Base-by-base conservation (phyloP, 2,329 filamentous ascomycete genomes). In the Diaporthe velutina region DNA sequence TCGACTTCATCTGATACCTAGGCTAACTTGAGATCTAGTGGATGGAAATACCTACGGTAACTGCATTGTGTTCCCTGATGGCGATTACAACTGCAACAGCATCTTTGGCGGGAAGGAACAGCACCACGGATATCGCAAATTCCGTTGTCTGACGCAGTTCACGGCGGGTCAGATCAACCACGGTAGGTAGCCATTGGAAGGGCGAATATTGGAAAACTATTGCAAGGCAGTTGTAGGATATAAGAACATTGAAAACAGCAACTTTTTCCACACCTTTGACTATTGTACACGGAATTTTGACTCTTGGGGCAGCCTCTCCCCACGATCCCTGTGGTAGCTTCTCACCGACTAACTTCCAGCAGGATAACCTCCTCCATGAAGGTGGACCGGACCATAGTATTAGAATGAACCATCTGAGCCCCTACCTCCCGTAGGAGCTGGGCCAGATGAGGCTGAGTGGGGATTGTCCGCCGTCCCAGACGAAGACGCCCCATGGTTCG, bases 91-190 rank as follows among this genome's bases (percentile, higher is more conserved):
- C 40, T 66, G 60, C 60, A 66, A 48, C 28, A 48, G 40, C 12
- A 66, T 66, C 25, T 66, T 66, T n/a, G n/a, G 28, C 19, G 42
- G 61, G 3, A 66, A 66, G 30, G 61, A 66, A 48, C 61, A 66
- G 28, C 61, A 66, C 30, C 61, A 66, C 1, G 61, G 42, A 2
- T 66, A 66, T 25, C 61, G 61, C 61, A 66, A 66, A 22, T 66
- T 66, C 42, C 61, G 61, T 35, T 66, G 61, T 25, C 42, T 66
- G 28, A 66, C 61, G 28, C 61, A 50, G 10, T 66, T 66, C 22
- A 66, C 61, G 28, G 61, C 61, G 6, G 61, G 50, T 42, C 61
- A 66, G 61, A 66, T 66, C 12, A 66, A 50, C 61, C 10, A 66
- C 12, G 61, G 61, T 25, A 19, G 28, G 3, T 66, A 66, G 60